Evolutionary conservation across 2,329 filamentous ascomycete genomes (phyloP).

Genomic region (Xylaria digitata): DNA sequence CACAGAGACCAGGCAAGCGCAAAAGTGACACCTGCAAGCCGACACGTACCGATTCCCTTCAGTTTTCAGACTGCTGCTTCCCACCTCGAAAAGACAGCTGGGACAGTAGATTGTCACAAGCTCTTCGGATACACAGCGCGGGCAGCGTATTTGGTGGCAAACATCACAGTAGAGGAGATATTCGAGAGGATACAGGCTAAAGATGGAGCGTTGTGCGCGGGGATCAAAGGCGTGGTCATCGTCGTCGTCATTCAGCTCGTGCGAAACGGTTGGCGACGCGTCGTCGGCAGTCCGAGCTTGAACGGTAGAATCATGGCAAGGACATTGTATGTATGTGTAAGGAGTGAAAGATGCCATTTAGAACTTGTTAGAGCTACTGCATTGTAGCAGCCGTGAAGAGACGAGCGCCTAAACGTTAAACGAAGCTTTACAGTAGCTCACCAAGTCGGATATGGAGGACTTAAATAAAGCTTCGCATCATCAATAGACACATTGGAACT

Average conservation of each 20-base stretch:
- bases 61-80: conserved; percentile 89
- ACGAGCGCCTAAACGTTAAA: conserved; percentile 8
- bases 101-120: conserved; percentile 96
- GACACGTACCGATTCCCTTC: conserved; percentile 85
- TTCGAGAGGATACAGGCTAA: conserved; percentile 91
- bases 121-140: conserved; percentile 90
- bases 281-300: conserved; percentile 49
- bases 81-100: conserved; percentile 94
- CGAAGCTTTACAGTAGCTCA: background rate
- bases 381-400: conserved; percentile 41
- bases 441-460: background rate
- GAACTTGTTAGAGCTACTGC: conserved; percentile 39
- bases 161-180: conserved; percentile 97
- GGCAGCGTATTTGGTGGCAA: conserved; percentile 95
- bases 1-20: background rate
- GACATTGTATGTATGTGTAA: conserved; percentile 75
- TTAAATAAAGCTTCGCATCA: background rate
- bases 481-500: background rate
- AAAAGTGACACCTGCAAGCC: background rate
- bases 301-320: conserved; percentile 57
- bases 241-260: conserved; percentile 58
- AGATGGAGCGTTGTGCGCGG: conserved; percentile 84
- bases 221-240: conserved; percentile 81
- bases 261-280: conserved; percentile 41
- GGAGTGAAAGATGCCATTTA: conserved; percentile 59